phyloP scores from a whole-genome alignment of 1,284 basidiomycete genomes.

The Pulveroboletus sp. region DNA sequence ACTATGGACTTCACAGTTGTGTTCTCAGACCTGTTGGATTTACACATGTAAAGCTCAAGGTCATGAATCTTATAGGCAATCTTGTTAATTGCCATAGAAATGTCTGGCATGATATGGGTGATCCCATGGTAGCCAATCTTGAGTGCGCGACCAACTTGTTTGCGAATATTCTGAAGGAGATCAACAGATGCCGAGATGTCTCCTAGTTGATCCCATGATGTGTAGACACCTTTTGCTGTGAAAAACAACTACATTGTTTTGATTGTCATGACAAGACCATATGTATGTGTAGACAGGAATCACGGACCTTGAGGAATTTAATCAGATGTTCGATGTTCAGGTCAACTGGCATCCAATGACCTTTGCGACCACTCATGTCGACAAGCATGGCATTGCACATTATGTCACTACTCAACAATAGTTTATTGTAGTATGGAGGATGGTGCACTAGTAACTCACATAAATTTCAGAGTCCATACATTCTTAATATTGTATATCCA shows the following conservation, averaged over 20 bases:
- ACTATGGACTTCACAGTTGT: too few species aligned
- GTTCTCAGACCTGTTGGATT: too few species aligned
- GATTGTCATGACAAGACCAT: neutral
- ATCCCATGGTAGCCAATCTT: neutral
- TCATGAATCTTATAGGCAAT: neutral
- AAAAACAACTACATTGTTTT: neutral
- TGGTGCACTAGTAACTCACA: conserved; percentile 8
- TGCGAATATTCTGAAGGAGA: neutral
- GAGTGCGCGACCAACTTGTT: neutral
- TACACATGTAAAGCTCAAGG: too few species aligned
- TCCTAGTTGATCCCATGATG: neutral
- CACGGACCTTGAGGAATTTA: neutral
- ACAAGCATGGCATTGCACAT: neutral
- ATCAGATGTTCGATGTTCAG: neutral
- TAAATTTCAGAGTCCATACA: conserved; percentile 32
- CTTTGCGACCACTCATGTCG: neutral
- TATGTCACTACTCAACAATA: too few species aligned
- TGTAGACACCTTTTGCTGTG: neutral
- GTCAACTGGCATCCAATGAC: neutral
- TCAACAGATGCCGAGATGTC: neutral
- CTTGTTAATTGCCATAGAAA: neutral
- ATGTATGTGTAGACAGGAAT: neutral
- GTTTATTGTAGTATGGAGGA: too few species aligned
- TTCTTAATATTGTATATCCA: conserved; percentile 32
- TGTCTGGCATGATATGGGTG: neutral